These are phyloP conservation scores for Myriosclerotinia curreyana DNA, from an alignment of 2,329 filamentous ascomycete genomes.

Conservation along the genomic window DNA sequence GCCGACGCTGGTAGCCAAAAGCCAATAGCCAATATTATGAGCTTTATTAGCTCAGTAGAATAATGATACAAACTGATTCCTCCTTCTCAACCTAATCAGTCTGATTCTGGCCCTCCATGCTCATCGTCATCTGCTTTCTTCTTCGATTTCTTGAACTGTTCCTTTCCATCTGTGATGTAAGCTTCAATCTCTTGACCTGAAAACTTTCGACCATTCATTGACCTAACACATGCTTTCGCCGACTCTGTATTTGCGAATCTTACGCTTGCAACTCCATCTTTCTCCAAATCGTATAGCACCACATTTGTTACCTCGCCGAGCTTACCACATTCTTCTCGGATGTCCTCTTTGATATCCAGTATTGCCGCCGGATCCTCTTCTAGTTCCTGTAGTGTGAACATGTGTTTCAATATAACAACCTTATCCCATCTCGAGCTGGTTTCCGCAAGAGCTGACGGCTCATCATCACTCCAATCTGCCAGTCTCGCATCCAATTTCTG, in stretches of 20 bases:
- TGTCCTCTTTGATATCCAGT: slow-evolving; percentile 91
- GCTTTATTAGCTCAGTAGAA: background rate
- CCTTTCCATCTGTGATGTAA: slow-evolving; percentile 65
- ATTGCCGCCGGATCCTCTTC: slow-evolving; percentile 80
- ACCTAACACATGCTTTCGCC: slow-evolving; percentile 67
- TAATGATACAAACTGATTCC: slow-evolving; percentile 5
- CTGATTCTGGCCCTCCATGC: slow-evolving; percentile 8
- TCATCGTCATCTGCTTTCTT: slow-evolving; percentile 45
- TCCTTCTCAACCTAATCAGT: slow-evolving; percentile 4
- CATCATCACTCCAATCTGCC: slow-evolving; percentile 93
- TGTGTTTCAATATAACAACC: slow-evolving; percentile 82
- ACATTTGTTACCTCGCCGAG: slow-evolving; percentile 87
- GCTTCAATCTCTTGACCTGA: slow-evolving; percentile 70
- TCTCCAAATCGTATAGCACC: slow-evolving; percentile 82
- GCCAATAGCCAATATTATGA: background rate
- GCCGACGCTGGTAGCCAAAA: background rate
- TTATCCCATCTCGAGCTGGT: slow-evolving; percentile 66
- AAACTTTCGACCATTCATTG: slow-evolving; percentile 80
- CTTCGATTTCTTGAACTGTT: slow-evolving; percentile 69
- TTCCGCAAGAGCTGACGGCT: slow-evolving; percentile 58
- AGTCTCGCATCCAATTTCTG: slow-evolving; percentile 89
- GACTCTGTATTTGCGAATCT: slow-evolving; percentile 71
- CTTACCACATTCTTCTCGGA: slow-evolving; percentile 84
- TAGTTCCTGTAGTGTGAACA: slow-evolving; percentile 85
- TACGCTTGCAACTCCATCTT: slow-evolving; percentile 80